Base-by-base conservation (phyloP, 73 alveolate genomes). In the Diophrys sp. region DNA sequence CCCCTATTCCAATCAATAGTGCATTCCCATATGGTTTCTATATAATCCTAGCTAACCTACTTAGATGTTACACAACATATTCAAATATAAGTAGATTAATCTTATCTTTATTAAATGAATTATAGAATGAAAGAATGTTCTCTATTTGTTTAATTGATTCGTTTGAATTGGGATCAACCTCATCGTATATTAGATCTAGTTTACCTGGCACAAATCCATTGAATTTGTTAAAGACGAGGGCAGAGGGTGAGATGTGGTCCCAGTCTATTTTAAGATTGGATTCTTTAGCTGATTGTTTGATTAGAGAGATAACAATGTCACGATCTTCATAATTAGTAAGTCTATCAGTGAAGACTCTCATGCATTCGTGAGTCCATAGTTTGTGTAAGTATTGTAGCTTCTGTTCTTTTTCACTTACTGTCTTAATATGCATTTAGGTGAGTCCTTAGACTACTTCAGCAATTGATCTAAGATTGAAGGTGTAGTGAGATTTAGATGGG, bases 261-360 rank as follows among this genome's bases (percentile, higher is more conserved):
- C 78, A 29, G 78, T 54, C 55, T 26, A 82, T 78, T 77, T 81
- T 31, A 1, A 68, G 89, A 57, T 55, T 75, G 1, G 86, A 70
- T 33, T 86, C 94, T 44, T 89, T 82, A 34, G 93, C 91, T 8
- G 95, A 89, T 81, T 91, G 82, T 2, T 85, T 90, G 23, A 95
- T 55, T 69, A 95, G 69, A 75, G 80, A 66, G 62, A 79, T 74
- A 74, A 96, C 88, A 86, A 83, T 76, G 70, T 82, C 83, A 67
- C 83, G 83, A 91, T 94, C 98, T 74, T 74, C 94, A 23, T 74
- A 88, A 91, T 90, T 93, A 70, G 96, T 95, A 73, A 98, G 95
- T 77, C 99, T 95, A 83, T 98, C 99, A 81, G 96, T 94, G 94
- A 98, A 98, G 74, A 98, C 99, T 84, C 99, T 95, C 31, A 95